These are phyloP conservation scores for Carex sylvatica DNA, from an alignment of 202 grass and related monocot species.

Conservation along the genomic window DNA sequence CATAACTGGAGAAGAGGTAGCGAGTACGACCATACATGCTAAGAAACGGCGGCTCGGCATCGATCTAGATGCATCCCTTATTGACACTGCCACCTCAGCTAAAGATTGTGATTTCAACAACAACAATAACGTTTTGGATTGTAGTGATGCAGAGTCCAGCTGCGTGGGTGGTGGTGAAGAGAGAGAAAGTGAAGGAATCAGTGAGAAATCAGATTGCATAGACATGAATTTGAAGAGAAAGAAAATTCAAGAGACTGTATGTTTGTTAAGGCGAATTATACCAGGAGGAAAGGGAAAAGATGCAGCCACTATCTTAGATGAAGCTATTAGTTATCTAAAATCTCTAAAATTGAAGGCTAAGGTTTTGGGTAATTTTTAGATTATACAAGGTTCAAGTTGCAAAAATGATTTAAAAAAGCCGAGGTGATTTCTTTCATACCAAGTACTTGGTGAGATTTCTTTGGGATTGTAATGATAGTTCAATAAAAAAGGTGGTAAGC, in stretches of 20 bases:
- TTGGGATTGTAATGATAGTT: conserved; percentile 33
- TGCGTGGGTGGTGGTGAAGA: conserved; percentile 51
- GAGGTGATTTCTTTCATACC: conserved; percentile 22
- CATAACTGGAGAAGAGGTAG: conserved; percentile 46
- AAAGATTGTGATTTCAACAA: conserved; percentile 36
- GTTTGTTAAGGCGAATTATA: conserved; percentile 68
- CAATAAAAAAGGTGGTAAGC: conserved; percentile 26
- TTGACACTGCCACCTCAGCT: conserved; percentile 76
- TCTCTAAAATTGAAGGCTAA: conserved; percentile 87
- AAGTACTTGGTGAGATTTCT: conserved; percentile 32
- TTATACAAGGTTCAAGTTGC: conserved; percentile 14
- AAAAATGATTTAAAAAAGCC: conserved; percentile 6
- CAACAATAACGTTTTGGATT: conserved; percentile 26
- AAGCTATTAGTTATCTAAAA: conserved; percentile 88
- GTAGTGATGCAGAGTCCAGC: conserved; percentile 51
- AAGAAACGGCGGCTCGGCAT: conserved; percentile 66
- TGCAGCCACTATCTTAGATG: conserved; percentile 69
- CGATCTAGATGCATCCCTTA: conserved; percentile 51
- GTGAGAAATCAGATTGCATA: conserved; percentile 16
- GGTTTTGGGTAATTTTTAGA: conserved; percentile 53
- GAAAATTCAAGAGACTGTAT: conserved; percentile 82
- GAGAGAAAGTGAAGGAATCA: conserved; percentile 21
- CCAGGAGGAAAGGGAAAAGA: conserved; percentile 74
- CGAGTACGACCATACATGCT: conserved; percentile 38
- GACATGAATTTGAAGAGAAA: conserved; percentile 56